Evolutionary conservation across 257 asterid species (phyloP), one percentile per base, ranked within the genome.

Genomic region (Jacaranda mimosifolia): DNA sequence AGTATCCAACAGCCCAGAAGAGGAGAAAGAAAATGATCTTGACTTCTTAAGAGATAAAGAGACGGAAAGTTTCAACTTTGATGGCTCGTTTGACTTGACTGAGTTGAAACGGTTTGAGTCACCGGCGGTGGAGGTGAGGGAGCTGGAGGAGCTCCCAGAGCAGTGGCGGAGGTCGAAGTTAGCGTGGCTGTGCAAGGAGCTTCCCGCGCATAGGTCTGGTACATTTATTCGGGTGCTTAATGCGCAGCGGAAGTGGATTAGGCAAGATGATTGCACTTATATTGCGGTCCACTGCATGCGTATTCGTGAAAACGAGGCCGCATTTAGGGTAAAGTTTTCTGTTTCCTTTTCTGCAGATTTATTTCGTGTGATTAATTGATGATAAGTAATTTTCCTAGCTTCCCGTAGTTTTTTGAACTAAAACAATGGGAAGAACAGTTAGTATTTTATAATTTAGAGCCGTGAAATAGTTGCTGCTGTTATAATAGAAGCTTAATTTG

Each of bases 161-260:
- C 92, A 90, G 86, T 95, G 99, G 99, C 90, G 97, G 78, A 87
- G 99, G 79, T 77, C 98, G 65, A 92, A 82, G 82, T 78, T 95
- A 86, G 99, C 97, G 73, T 93, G 99, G 99, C 93, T 95, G 36
- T 95, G 99, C 89, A 95, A 95, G 84, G 97, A 90, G 81, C 93
- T 95, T 55, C 97, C 99, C 56, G 89, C 91, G 77, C 93, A 93
- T 72, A 91, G 87, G 77, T 83, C 85, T 9, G 83, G 86, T 42
- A 85, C 97, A 5, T 81, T 88, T 63, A 69, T 81, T 70, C 93
- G 99, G 53, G 83, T 94, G 77, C 94, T 95, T 73, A 93, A 91
- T 81, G 96, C 97, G 35, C 98, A 90, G 84, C 78, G 93, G 63
- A 93, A 95, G 84, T 95, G 99, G 99, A 76, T 95, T 78, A 89